phyloP scores from a whole-genome alignment of 2,329 filamentous ascomycete species.

The Xylariales sp. region DNA sequence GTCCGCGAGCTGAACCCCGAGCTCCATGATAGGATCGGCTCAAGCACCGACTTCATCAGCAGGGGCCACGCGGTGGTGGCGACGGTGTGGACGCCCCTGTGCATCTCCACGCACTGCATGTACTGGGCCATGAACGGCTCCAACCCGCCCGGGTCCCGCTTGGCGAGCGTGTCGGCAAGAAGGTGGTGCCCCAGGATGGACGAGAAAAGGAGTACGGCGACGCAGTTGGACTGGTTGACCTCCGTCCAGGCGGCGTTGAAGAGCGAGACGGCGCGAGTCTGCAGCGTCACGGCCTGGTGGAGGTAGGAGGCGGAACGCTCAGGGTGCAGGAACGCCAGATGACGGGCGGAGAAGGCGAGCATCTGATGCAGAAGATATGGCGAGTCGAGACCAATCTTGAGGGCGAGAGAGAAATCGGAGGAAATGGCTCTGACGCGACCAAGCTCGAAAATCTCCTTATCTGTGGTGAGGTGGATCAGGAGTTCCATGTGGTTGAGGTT shows the following conservation, averaged over 20 bases:
- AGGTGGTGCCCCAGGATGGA: neutral
- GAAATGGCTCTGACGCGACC: neutral
- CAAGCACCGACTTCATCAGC: neutral
- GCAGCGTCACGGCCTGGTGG: neutral
- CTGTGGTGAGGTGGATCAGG: neutral
- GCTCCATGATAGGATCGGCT: neutral
- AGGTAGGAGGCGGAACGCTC: neutral
- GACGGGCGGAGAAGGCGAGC: conserved; percentile 1
- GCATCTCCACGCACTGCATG: neutral
- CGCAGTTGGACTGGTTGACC: neutral
- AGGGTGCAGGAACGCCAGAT: neutral
- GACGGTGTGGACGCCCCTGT: neutral
- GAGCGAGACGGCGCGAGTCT: neutral
- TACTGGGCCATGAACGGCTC: neutral
- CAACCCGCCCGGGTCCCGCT: neutral
- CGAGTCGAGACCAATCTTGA: neutral
- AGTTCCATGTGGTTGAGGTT: neutral
- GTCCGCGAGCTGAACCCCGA: neutral
- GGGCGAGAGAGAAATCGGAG: neutral
- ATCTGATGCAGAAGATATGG: neutral
- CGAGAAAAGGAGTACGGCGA: neutral
- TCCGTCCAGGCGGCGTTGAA: neutral
- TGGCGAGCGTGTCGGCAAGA: conserved; percentile 2
- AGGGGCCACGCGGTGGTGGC: neutral
- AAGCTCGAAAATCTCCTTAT: neutral